Conservation (phyloP, 345 rosid genomes). For the Boechera stricta region DNA sequence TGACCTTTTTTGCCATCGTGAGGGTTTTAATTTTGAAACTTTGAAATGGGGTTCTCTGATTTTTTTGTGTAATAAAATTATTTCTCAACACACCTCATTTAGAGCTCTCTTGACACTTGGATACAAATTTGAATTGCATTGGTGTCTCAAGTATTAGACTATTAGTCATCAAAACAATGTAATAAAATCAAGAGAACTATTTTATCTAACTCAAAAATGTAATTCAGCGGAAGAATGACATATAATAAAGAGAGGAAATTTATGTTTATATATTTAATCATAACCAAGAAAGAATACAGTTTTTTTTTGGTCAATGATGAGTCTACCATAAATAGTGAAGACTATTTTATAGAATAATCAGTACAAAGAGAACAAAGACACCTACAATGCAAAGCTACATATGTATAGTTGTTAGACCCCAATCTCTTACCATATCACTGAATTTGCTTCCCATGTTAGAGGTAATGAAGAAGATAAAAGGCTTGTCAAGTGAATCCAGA, state of each 20-base stretch:
- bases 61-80: conserved; percentile 18
- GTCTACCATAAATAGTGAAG: not conserved
- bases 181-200: not conserved
- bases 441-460: conserved; percentile 35
- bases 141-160: not conserved
- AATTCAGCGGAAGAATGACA: not conserved
- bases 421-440: conserved; percentile 34
- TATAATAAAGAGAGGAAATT: too few species aligned
- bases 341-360: not conserved
- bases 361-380: conserved; percentile 19
- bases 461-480: conserved; percentile 15
- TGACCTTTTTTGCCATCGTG: conserved; percentile 28
- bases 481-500: conserved; percentile 65
- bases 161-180: not conserved
- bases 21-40: conserved; percentile 29
- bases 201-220: too few species aligned
- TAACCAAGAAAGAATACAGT: not conserved
- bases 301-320: not conserved
- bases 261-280: not conserved
- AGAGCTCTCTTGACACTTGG: not conserved
- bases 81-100: not conserved
- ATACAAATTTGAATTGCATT: not conserved
- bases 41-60: conserved; percentile 36
- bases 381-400: conserved; percentile 30
- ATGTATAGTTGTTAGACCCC: conserved; percentile 42